Evolutionary conservation across 192 early-diverging fungal genomes (phyloP), one percentile per base, ranked within the genome.

Genomic region (Coemansia sp.): DNA sequence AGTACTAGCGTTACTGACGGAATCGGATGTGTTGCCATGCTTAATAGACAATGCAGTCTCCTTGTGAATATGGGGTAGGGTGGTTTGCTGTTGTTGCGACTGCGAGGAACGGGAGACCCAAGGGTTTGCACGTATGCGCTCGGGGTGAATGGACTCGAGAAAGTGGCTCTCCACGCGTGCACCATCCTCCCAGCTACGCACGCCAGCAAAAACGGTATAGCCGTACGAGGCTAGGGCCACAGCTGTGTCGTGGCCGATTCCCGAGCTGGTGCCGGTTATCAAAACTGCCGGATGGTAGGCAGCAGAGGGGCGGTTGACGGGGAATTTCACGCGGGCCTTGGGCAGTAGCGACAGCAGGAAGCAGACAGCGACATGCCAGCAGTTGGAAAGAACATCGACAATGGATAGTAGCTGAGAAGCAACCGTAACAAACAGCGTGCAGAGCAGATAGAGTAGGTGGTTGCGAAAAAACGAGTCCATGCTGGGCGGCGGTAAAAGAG

Each of bases 171-270:
- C 72, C 1, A 85, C 70, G 24, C 71, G 66, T 23, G 72, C 71
- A 4, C 80, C 84, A 30, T 85, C 84, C 54, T 82, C 80, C 74
- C 73, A 70, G 53, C 66, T 68, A 14, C 84, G 76, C 63, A 85
- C 84, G 6, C 79, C 84, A 0, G 84, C 80, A 62, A 85, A 80
- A n/a, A 85, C 84, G 0, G 80, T 82, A 67, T 80, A 85, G 10
- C 84, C 84, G 29, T 53, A 42, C 31, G 71, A 54, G 3, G 84
- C 84, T 42, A 85, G 68, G 11, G 74, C 76, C 17, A 85, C 57
- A 4, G 84, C 84, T 0, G 74, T 63, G 63, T 85, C 84, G 61
- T 75, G 80, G 42, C 84, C 84, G 33, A 85, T 85, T 6, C 84
- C 84, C 1, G 76, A 75, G 67, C 76, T 80, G 21, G 80, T 82